Conservation (phyloP, 257 asterid species). For the Leonotis leonurus region DNA sequence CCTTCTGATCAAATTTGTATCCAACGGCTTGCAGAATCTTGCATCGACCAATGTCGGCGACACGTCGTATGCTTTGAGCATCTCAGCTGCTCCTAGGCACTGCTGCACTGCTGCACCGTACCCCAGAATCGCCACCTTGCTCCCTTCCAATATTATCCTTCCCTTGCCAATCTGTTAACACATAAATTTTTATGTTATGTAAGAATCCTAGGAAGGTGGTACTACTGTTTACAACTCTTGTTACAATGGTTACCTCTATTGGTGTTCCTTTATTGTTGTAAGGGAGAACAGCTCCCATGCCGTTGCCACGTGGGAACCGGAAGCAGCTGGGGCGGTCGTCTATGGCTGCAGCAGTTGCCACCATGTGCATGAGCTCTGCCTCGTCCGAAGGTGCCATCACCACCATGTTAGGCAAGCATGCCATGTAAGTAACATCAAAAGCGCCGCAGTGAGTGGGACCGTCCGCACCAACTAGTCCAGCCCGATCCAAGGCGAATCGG, state of each 20-base stretch:
- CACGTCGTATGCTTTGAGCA: conserved; percentile 36
- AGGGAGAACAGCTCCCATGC: neutral
- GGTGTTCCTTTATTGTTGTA: conserved; percentile 2
- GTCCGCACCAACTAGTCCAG: conserved; percentile 5
- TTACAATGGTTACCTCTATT: neutral
- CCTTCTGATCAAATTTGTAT: conserved; percentile 41
- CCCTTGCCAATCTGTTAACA: conserved; percentile 44
- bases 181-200: neutral
- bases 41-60: conserved; percentile 65
- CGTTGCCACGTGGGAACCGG: conserved; percentile 6
- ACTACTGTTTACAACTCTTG: neutral
- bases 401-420: conserved; percentile 14
- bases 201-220: neutral
- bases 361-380: conserved; percentile 10
- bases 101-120: conserved; percentile 63
- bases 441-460: conserved; percentile 11
- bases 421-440: conserved; percentile 8
- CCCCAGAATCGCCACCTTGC: conserved; percentile 58
- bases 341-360: conserved; percentile 7
- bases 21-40: conserved; percentile 76
- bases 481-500: conserved; percentile 7
- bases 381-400: conserved; percentile 11
- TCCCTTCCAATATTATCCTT: conserved; percentile 55
- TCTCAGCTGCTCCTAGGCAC: conserved; percentile 53
- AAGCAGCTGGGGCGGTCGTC: conserved; percentile 10